These are phyloP conservation scores for Amylocystis lapponica DNA, from an alignment of 768 basidiomycete genomes.

Conservation along the genomic window DNA sequence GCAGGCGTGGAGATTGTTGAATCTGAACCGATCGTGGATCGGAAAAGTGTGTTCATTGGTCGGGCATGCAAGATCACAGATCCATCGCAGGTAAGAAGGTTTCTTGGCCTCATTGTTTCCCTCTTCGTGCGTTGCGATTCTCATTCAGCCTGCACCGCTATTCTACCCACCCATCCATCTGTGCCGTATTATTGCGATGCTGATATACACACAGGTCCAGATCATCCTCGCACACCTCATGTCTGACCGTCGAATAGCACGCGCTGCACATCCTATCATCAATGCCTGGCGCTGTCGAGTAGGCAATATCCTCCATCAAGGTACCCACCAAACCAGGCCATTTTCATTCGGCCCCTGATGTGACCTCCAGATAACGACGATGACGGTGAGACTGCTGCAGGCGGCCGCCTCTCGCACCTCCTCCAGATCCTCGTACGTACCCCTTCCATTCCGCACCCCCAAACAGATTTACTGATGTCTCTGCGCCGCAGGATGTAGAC, in stretches of 20 bases:
- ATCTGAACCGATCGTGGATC: constrained; percentile 78
- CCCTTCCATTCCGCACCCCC: background rate
- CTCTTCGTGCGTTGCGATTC: too few relatives aligned
- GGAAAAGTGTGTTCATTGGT: constrained; percentile 83
- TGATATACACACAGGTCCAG: constrained; percentile 45
- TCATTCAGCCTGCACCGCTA: constrained; percentile 20
- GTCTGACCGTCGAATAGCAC: constrained; percentile 65
- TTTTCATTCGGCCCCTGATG: background rate
- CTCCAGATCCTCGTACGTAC: constrained; percentile 76
- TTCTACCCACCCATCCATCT: too few relatives aligned
- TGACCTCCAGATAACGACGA: constrained; percentile 77
- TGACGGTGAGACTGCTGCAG: constrained; percentile 91
- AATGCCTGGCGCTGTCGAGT: constrained; percentile 79
- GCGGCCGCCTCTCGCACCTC: constrained; percentile 84
- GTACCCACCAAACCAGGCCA: constrained; percentile 36
- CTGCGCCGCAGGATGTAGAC: constrained; percentile 55
- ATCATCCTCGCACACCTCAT: constrained; percentile 59
- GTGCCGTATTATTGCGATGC: constrained; percentile 3
- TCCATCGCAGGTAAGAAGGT: constrained; percentile 58
- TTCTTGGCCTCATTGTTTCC: background rate
- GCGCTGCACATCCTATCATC: constrained; percentile 75
- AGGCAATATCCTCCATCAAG: constrained; percentile 66
- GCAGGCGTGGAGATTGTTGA: constrained; percentile 61
- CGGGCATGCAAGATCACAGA: constrained; percentile 76
- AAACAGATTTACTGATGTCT: background rate